Evolutionary conservation across 768 basidiomycete species (phyloP), one percentile per base, ranked within the genome.

Genomic region (Lactarius pseudohatsudake): DNA sequence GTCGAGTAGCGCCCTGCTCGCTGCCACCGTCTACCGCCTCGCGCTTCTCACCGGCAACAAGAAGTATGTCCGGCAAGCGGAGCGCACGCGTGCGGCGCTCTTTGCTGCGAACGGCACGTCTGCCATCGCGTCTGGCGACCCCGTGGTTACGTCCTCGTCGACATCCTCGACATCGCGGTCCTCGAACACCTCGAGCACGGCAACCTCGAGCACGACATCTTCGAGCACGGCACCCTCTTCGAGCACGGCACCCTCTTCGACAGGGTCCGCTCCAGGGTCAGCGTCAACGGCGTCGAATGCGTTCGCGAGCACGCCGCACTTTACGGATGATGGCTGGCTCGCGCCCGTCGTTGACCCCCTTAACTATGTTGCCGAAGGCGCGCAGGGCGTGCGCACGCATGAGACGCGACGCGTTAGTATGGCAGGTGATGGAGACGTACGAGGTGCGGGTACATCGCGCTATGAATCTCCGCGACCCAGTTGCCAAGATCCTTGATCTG

Each of bases 381-480:
- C n/a, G n/a, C n/a, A 13, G 50, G 26, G 38, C 13, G 38, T 59
- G 32, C 6, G 32, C 6, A 7, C 32, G 32, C 32, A 32, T 55
- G 36, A 59, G 67, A 66, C 55, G 67, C 26, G n/a, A 60, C 53
- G 26, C 16, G n/a, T 22, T 57, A 45, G 20, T 13, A 16, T 20
- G 32, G 32, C 28, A 30, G 53, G 10, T n/a, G 34, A 9, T 16
- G 40, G 59, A 32, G 10, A 79, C 87, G 69, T 60, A 90, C 88
- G 7, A 87, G 78, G 67, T 83, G 71, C 3, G 73, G 67, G 73
- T 89, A 93, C 79, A 93, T 88, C 9, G 79, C 92, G n/a, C 72
- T 70, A 56, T 91, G 89, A 63, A 94, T 91, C 74, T 93, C 91
- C n/a, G 76, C 74, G 6, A 86, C 79, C 92, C 92, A 94, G 20